phyloP scores from a whole-genome alignment of 2,329 filamentous ascomycete genomes.

The Trichoderma sp. region DNA sequence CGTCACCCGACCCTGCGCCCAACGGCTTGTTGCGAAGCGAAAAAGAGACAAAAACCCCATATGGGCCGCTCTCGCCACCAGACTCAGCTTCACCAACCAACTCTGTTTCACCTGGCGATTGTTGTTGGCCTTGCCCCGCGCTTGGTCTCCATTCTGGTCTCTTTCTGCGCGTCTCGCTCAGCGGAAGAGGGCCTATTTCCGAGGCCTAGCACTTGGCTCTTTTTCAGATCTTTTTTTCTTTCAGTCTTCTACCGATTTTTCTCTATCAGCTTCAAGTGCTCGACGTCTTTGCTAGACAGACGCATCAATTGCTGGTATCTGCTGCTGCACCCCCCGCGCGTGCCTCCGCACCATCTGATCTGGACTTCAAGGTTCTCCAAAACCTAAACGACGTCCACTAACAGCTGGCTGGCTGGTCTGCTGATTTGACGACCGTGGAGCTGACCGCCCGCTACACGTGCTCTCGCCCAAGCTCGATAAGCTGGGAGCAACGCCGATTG shows the following conservation, averaged over 20 bases:
- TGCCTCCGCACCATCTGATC: conserved; percentile 10
- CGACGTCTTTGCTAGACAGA: neutral
- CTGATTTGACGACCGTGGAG: conserved; percentile 12
- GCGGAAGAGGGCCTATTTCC: neutral
- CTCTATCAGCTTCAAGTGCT: neutral
- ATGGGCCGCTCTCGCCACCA: conserved; percentile 3
- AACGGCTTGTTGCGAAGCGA: neutral
- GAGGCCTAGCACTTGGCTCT: neutral
- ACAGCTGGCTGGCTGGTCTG: conserved; percentile 1
- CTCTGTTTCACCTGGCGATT: neutral
- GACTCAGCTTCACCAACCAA: conserved; percentile 2
- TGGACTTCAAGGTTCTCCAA: neutral
- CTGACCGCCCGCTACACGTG: conserved; percentile 23
- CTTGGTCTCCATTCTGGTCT: neutral
- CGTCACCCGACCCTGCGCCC: conserved; percentile 22
- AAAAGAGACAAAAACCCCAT: conserved; percentile 9
- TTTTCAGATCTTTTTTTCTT: neutral
- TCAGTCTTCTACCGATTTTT: neutral
- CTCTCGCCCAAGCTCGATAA: conserved; percentile 10
- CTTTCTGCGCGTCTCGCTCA: conserved; percentile 3
- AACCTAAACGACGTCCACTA: neutral
- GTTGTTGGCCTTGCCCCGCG: neutral
- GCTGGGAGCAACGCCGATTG: conserved; percentile 8
- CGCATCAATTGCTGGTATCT: neutral
- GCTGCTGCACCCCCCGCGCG: neutral